Evolutionary conservation across 2,329 filamentous ascomycete genomes (phyloP).

Genomic region (Pyrenophora graminea): DNA sequence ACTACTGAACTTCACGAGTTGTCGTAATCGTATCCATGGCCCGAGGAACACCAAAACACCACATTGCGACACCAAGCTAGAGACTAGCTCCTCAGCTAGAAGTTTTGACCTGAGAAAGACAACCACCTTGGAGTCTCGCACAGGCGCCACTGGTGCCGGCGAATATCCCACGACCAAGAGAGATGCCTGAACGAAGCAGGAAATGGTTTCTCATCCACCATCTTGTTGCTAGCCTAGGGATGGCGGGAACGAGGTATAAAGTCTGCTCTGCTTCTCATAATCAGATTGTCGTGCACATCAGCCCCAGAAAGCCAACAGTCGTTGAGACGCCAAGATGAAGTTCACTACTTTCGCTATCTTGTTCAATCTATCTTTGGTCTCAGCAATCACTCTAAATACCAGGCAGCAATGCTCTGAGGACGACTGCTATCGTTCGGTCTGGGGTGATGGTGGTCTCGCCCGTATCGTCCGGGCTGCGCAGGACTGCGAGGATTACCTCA

Average conservation of each 20-base stretch:
- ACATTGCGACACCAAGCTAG: not conserved
- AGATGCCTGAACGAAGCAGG: not conserved
- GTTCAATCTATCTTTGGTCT: slow-evolving; percentile 12
- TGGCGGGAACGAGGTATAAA: slow-evolving; percentile 9
- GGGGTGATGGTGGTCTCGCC: slow-evolving; percentile 19
- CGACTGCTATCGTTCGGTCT: slow-evolving; percentile 33
- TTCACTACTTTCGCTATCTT: slow-evolving; percentile 15
- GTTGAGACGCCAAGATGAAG: slow-evolving; percentile 31
- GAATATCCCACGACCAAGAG: not conserved
- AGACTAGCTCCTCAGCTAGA: not conserved
- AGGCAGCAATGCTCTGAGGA: slow-evolving; percentile 30
- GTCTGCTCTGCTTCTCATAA: not conserved
- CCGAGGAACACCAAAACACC: not conserved
- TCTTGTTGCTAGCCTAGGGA: not conserved
- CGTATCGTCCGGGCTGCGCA: slow-evolving; percentile 18
- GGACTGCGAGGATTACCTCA: slow-evolving; percentile 32
- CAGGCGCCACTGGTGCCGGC: slow-evolving; percentile 8
- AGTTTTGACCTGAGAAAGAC: not conserved
- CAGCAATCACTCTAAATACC: slow-evolving; percentile 21
- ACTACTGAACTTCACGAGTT: not conserved
- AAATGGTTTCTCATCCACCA: not conserved
- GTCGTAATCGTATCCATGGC: not conserved
- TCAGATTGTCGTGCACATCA: slow-evolving; percentile 1
- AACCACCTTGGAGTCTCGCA: slow-evolving; percentile 5
- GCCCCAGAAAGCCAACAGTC: not conserved